Conservation (phyloP, 371 early-diverging fungal genomes). For the Rhizomucor pusillus region DNA sequence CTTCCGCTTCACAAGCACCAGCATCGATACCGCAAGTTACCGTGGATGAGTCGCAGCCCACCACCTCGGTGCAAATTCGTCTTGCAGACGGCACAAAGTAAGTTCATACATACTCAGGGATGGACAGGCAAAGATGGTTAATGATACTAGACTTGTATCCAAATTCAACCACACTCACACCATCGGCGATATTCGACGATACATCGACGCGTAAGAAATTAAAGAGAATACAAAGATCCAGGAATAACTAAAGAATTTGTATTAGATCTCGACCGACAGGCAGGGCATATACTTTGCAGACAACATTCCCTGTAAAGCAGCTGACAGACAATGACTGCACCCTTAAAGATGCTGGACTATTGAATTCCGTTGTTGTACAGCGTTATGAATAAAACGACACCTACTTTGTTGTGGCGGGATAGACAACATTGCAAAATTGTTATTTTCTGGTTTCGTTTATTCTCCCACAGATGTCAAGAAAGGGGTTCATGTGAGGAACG, state of each 20-base stretch:
- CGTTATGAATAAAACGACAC: slow-evolving; percentile 61
- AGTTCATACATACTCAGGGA: background rate
- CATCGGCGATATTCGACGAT: slow-evolving; percentile 76
- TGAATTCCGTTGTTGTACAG: slow-evolving; percentile 88
- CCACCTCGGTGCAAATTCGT: slow-evolving; percentile 87
- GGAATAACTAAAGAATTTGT: background rate
- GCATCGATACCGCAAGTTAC: slow-evolving; percentile 21
- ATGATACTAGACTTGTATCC: slow-evolving; percentile 65
- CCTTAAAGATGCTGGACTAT: slow-evolving; percentile 76
- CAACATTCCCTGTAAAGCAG: slow-evolving; percentile 80
- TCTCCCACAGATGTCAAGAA: too few species aligned
- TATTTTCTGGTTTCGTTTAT: too few species aligned
- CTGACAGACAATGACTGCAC: slow-evolving; percentile 66
- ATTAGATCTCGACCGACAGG: slow-evolving; percentile 50
- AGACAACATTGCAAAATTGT: too few species aligned
- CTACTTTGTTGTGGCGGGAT: too few species aligned
- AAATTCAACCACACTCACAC: slow-evolving; percentile 91
- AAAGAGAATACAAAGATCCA: background rate
- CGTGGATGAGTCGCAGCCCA: slow-evolving; percentile 76
- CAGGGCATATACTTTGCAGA: slow-evolving; percentile 74
- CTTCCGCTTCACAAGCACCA: slow-evolving; percentile 21
- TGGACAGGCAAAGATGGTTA: background rate
- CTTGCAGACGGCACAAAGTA: slow-evolving; percentile 85
- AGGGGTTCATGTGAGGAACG: too few species aligned
- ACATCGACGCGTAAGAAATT: slow-evolving; percentile 60